Base-by-base conservation (phyloP, 2,329 filamentous ascomycete genomes). In the Talaromyces sp. region DNA sequence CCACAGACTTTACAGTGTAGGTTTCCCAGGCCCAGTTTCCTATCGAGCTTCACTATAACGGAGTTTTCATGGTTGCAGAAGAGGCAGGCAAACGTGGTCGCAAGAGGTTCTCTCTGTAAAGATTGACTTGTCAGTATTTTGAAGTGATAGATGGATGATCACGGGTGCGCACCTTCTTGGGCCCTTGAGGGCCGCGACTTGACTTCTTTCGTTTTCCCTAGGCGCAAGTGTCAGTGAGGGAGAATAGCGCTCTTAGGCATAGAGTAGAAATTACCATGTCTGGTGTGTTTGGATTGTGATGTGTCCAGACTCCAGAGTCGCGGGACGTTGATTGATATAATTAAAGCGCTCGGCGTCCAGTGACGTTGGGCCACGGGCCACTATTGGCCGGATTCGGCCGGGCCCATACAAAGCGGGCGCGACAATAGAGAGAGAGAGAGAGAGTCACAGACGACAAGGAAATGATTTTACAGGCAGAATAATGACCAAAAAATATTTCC, bases 61-160 rank as follows among this genome's bases (percentile, higher is more conserved):
- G 92, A 91, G 66, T 91, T 94, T 73, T 97, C 94, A 77, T 97
- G 92, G 75, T 97, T 97, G 82, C 94, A 99, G 79, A 99, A 99
- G 52, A 99, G 87, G 74, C 94, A 99, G 60, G 92, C 91, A 76
- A 99, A 99, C n/a, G 86, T 85, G 2, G 90, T 92, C 17, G 78
- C 70, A n/a, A 81, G 74, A 27, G 77, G 76, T 65, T 80, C 79
- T 67, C 72, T 75, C 77, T 78, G 60, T 21, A 38, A 19, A 62
- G 43, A 32, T 38, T 55, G 48, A 65, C 61, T 57, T 24, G 24
- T 46, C 63, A 38, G 43, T 46, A 19, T 21, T 46, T 24, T 11
- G 43, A 24, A 11, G 43, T 46, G 19, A 21, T 21, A 19, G n/a
- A 46, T 54, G n/a, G n/a, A n/a, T n/a, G 54, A 41, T 48, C 19